Conservation (phyloP, 2,329 filamentous ascomycete species). For the Monilinia laxa region DNA sequence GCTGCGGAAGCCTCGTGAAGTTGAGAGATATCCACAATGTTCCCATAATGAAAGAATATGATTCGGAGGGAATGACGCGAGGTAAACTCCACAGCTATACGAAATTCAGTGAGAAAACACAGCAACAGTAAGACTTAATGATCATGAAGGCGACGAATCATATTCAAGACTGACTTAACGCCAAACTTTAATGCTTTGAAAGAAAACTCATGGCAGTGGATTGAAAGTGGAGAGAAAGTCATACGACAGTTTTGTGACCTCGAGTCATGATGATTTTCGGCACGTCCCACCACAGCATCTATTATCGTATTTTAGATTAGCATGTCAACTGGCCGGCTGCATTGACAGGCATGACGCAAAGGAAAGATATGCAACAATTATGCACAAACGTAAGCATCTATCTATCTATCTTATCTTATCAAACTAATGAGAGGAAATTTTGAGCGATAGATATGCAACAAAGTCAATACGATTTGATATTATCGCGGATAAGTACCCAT, state of each 20-base stretch:
- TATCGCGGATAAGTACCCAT: background rate
- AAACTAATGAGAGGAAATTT: too few species aligned
- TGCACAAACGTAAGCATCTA: too few species aligned
- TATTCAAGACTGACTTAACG: background rate
- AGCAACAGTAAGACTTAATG: background rate
- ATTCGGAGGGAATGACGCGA: background rate
- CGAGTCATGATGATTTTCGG: slow-evolving; percentile 9
- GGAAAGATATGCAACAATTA: too few species aligned
- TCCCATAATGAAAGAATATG: background rate
- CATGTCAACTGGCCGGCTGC: background rate
- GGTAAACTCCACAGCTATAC: background rate
- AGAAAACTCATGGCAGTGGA: background rate
- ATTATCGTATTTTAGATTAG: background rate
- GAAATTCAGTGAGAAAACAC: background rate
- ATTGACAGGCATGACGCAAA: background rate
- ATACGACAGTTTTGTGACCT: background rate
- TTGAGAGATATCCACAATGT: background rate
- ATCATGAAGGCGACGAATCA: background rate
- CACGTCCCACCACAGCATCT: background rate
- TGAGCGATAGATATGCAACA: slow-evolving; percentile 2
- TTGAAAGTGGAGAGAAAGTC: background rate
- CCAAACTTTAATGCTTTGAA: background rate
- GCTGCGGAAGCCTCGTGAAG: background rate
- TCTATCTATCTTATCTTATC: too few species aligned
- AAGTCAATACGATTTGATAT: background rate